phyloP scores from a whole-genome alignment of 2,329 filamentous ascomycete genomes.

The Cercospora citrullina region DNA sequence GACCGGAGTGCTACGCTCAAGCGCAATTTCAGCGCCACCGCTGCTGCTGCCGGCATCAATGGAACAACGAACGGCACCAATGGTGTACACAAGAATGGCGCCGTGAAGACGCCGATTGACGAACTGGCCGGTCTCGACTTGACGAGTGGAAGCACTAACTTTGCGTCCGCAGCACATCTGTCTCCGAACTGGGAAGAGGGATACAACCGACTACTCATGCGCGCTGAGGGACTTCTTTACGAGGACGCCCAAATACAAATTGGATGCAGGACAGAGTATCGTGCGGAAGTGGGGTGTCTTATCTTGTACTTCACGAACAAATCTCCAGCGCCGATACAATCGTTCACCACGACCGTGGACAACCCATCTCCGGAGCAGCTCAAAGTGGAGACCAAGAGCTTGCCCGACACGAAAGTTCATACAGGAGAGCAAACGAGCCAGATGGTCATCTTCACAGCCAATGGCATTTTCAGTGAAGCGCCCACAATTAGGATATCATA shows the following conservation, averaged over 20 bases:
- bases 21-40: slow-evolving; percentile 65
- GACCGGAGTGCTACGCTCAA: slow-evolving; percentile 80
- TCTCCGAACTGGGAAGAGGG: slow-evolving; percentile 94
- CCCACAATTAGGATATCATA: slow-evolving; percentile 95
- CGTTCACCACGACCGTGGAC: slow-evolving; percentile 92
- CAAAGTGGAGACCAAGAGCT: slow-evolving; percentile 81
- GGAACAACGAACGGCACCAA: slow-evolving; percentile 36
- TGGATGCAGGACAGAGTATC: slow-evolving; percentile 88
- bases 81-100: slow-evolving; percentile 30
- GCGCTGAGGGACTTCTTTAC: slow-evolving; percentile 83
- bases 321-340: slow-evolving; percentile 77
- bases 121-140: slow-evolving; percentile 85
- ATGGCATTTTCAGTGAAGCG: slow-evolving; percentile 74
- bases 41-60: slow-evolving; percentile 43
- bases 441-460: slow-evolving; percentile 91
- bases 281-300: slow-evolving; percentile 89
- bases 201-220: slow-evolving; percentile 78
- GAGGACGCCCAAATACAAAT: slow-evolving; percentile 94
- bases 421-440: slow-evolving; percentile 81
- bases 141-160: slow-evolving; percentile 69
- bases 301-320: slow-evolving; percentile 98
- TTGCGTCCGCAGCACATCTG: slow-evolving; percentile 87
- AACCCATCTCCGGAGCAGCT: slow-evolving; percentile 68
- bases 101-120: slow-evolving; percentile 41
- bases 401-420: slow-evolving; percentile 78